Conservation (phyloP, 495 filamentous ascomycete species). For the Platismatia glauca region DNA sequence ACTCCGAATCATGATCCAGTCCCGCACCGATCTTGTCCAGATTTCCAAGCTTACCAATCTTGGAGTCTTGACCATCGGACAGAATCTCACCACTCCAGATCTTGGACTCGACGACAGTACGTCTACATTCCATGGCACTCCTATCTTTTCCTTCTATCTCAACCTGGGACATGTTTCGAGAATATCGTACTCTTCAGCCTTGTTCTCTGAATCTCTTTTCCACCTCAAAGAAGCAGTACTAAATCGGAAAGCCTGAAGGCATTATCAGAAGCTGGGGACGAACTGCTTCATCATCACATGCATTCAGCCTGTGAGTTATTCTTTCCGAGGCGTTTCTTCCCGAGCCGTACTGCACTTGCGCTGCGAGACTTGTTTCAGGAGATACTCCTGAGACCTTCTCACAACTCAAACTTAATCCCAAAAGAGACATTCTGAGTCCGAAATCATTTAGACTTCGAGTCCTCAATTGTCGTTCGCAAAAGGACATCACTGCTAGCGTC, state of each 20-base stretch:
- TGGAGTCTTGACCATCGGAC: constrained; percentile 22
- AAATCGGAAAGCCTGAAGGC: neutral
- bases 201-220: neutral
- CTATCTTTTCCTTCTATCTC: neutral
- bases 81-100: neutral
- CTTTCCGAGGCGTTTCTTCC: too few relatives aligned
- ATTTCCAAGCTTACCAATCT: constrained; percentile 25
- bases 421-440: too few relatives aligned
- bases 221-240: neutral
- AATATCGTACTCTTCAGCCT: neutral
- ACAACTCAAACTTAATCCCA: too few relatives aligned
- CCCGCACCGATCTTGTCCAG: constrained; percentile 20
- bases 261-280: constrained; percentile 26
- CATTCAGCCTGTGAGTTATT: constrained; percentile 21
- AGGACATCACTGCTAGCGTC: constrained; percentile 17
- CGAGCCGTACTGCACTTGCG: too few relatives aligned
- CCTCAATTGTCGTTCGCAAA: constrained; percentile 18
- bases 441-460: too few relatives aligned
- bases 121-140: neutral
- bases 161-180: neutral
- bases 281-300: constrained; percentile 18
- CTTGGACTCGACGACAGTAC: constrained; percentile 22
- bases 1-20: neutral
- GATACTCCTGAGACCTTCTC: too few relatives aligned
- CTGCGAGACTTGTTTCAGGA: too few relatives aligned